These are phyloP conservation scores for Dryadomyces quercivorus DNA, from an alignment of 2,329 filamentous ascomycete species.

Conservation along the genomic window DNA sequence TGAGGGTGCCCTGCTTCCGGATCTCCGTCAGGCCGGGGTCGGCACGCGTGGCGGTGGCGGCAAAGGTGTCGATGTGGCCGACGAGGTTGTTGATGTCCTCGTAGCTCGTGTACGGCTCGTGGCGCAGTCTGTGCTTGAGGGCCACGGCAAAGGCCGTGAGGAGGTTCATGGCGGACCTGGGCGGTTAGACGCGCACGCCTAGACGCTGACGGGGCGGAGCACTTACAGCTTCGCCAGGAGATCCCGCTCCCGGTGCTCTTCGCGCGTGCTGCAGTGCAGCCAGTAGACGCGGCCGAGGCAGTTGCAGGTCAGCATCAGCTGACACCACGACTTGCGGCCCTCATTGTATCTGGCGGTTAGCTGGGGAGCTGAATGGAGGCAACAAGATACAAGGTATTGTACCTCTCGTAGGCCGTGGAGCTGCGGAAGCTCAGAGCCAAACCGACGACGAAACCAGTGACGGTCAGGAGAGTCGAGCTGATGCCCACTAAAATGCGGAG, in stretches of 20 bases:
- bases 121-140: constrained; percentile 61
- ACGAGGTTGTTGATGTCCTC: constrained; percentile 51
- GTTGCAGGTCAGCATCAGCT: constrained; percentile 49
- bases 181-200: too few species aligned
- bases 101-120: constrained; percentile 59
- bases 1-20: constrained; percentile 23
- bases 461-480: constrained; percentile 56
- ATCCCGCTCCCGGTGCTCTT: constrained; percentile 45
- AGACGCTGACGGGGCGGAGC: too few species aligned
- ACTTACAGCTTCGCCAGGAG: constrained; percentile 46
- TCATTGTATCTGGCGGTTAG: constrained; percentile 27
- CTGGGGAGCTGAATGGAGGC: too few species aligned
- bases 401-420: constrained; percentile 65
- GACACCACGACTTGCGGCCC: constrained; percentile 43
- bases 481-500: constrained; percentile 34
- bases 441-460: constrained; percentile 74
- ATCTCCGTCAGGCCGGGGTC: constrained; percentile 16
- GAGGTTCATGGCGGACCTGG: constrained; percentile 49
- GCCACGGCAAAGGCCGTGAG: constrained; percentile 58
- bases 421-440: constrained; percentile 65
- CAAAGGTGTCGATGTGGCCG: constrained; percentile 53
- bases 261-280: constrained; percentile 58
- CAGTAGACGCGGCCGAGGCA: constrained; percentile 68
- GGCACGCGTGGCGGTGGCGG: constrained; percentile 28
- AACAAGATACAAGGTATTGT: too few species aligned